Base-by-base conservation (phyloP, 1,139 yeast species). In the Yamadazyma diospyri region DNA sequence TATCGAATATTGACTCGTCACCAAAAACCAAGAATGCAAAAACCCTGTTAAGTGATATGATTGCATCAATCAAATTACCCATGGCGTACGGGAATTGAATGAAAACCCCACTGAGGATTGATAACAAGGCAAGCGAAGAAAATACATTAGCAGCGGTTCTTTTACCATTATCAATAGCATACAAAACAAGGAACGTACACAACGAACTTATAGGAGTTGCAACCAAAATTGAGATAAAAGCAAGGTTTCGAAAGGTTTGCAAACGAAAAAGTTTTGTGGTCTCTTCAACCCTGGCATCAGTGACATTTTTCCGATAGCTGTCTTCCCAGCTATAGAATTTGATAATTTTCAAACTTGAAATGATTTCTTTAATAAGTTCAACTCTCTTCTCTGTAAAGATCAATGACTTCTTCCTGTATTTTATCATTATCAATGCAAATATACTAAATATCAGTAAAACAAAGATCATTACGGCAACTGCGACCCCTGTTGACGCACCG, bases 81-180 rank as follows among this genome's bases (percentile, higher is more conserved):
- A 81, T 59, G 41, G 84, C 79, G 60, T 85, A 63, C 16, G 95
- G 96, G 32, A 85, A 61, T 47, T 84, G 61, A 49, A 85, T 65
- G 16, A 72, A 64, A 38, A 63, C 69, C 33, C 59, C 62, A 5
- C 77, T 52, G 43, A 74, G 62, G 21, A 78, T 69, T 45, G 14
- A 7, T 4, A 86, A 87, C 36, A 85, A 68, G 0, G 92, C 72
- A 35, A 88, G 63, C n/a, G 95, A 81, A 0, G 96, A 76, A 51
- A 88, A 88, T 14, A 87, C 76, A 23, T 72, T 63, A 4, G 88
- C 89, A 2, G 94, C 80, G 39, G 68, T 66, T 43, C 77, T 69
- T 21, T 38, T 39, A 61, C 43, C 43, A 6, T 45, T 40, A 11
- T 46, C 47, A 10, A 78, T 57, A 25, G 72, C 78, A 46, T 80